Evolutionary conservation across 2,329 filamentous ascomycete species (phyloP).

Genomic region (Fusarium cicatricum): DNA sequence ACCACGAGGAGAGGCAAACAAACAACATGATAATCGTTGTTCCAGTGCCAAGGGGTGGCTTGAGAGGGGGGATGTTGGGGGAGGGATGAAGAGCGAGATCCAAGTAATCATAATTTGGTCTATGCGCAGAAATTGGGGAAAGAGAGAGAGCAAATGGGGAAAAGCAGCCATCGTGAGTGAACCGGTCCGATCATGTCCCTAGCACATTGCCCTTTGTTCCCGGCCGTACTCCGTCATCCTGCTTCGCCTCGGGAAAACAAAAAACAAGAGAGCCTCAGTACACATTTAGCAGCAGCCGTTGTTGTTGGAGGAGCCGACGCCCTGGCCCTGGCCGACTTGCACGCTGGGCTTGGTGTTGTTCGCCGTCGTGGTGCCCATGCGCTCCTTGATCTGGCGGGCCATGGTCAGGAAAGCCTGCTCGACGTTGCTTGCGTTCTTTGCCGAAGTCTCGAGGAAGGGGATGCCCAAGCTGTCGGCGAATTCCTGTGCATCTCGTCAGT

Average conservation of each 20-base stretch:
- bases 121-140: conserved; percentile 46
- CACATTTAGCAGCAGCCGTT: conserved; percentile 85
- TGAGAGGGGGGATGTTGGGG: conserved; percentile 20
- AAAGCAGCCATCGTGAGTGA: conserved; percentile 43
- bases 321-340: conserved; percentile 93
- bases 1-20: conserved; percentile 4
- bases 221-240: conserved; percentile 42
- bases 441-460: conserved; percentile 98
- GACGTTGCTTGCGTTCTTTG: conserved; percentile 99
- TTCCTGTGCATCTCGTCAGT: conserved; percentile 67
- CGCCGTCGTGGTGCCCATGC: conserved; percentile 94
- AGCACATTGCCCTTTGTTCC: conserved; percentile 36
- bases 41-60: conserved; percentile 30
- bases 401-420: conserved; percentile 99
- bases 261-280: conserved; percentile 23
- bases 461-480: conserved; percentile 99
- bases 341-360: conserved; percentile 99
- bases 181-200: conserved; percentile 44
- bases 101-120: conserved; percentile 48
- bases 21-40: conserved; percentile 18
- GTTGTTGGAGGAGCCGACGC: conserved; percentile 86
- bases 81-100: conserved; percentile 41
- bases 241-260: conserved; percentile 32
- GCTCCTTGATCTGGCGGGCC: conserved; percentile 99
- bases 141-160: conserved; percentile 29